These are phyloP conservation scores for Mycena polygramma DNA, from an alignment of 768 basidiomycete genomes.

Conservation along the genomic window DNA sequence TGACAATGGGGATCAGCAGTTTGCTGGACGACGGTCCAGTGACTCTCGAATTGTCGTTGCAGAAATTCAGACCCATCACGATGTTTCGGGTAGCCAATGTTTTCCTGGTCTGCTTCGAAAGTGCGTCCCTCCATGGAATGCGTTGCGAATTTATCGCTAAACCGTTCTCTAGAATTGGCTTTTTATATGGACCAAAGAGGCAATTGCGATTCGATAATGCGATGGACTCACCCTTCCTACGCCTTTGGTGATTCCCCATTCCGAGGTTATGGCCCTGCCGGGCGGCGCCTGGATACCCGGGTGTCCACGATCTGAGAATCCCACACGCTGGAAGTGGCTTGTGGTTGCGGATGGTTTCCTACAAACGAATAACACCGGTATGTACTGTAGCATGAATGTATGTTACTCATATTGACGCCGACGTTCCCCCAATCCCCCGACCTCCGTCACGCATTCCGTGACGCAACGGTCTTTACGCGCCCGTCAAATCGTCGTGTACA, in stretches of 20 bases:
- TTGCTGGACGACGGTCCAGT: constrained; percentile 77
- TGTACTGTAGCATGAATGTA: no score
- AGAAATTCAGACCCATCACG: constrained; percentile 73
- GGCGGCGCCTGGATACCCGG: no score
- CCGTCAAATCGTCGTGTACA: no score
- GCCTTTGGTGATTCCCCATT: constrained; percentile 82
- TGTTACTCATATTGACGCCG: no score
- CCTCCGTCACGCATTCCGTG: no score
- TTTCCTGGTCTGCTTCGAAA: constrained; percentile 85
- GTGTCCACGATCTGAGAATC: no score
- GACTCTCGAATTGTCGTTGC: constrained; percentile 54
- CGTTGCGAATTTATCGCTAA: background rate
- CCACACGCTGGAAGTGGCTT: no score
- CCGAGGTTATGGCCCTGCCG: no score
- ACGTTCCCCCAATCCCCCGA: no score
- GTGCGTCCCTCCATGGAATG: constrained; percentile 55
- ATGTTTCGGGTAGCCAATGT: constrained; percentile 83
- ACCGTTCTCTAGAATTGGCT: constrained; percentile 69
- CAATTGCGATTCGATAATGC: constrained; percentile 76
- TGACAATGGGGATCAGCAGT: constrained; percentile 82
- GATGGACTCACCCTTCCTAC: constrained; percentile 80
- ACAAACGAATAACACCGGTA: no score
- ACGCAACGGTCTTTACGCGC: no score
- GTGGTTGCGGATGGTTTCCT: no score
- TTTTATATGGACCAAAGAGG: constrained; percentile 86